Evolutionary conservation across 179 eudicot genomes (phyloP).

Genomic region (Patellifolia procumbens): DNA sequence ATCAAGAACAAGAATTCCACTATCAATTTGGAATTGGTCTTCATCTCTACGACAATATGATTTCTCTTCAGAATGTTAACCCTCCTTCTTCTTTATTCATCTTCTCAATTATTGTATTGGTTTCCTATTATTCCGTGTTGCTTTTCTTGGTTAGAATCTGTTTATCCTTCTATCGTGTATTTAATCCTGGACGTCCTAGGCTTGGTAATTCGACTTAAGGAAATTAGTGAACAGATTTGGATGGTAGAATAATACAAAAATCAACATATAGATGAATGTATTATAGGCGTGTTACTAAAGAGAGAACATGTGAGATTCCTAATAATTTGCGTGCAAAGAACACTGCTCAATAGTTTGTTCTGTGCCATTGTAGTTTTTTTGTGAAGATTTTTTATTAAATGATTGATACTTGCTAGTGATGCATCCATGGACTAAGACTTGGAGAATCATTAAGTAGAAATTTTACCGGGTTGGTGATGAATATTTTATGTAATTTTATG

Average conservation of each 20-base stretch:
- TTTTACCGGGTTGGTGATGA: background rate
- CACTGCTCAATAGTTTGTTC: background rate
- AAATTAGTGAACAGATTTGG: background rate
- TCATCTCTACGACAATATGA: no score
- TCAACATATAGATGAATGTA: background rate
- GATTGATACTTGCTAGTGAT: background rate
- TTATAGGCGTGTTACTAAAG: background rate
- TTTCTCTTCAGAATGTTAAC: no score
- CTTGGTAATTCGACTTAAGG: no score
- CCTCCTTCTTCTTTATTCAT: no score
- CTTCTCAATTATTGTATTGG: no score
- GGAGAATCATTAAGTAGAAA: background rate
- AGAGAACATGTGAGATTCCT: background rate
- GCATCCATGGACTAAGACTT: background rate
- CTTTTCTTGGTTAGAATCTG: no score
- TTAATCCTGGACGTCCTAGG: no score
- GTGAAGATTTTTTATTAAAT: background rate
- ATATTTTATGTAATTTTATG: slow-evolving; percentile 6
- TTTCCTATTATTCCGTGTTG: no score
- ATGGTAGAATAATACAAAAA: background rate
- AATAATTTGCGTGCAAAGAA: background rate
- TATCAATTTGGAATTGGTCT: no score
- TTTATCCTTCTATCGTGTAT: no score
- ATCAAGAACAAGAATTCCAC: no score
- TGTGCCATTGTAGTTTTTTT: background rate